phyloP scores from a whole-genome alignment of 345 rosid species.

The Camelina hispida region DNA sequence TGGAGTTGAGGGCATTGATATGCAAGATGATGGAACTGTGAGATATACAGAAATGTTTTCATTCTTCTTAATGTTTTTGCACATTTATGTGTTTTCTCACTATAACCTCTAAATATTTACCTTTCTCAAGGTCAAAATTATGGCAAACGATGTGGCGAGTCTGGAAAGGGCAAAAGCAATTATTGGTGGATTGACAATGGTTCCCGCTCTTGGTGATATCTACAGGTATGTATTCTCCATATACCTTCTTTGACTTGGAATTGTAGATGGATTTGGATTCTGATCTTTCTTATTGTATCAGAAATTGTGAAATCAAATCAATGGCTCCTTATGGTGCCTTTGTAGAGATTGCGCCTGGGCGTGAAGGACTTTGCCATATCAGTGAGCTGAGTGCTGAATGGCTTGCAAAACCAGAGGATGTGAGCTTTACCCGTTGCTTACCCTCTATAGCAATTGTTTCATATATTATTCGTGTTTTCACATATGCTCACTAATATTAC shows the following conservation, averaged over 20 bases:
- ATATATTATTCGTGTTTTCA: slow-evolving; percentile 13
- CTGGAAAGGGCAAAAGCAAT: slow-evolving; percentile 84
- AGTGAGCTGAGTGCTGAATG: slow-evolving; percentile 88
- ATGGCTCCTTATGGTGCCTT: slow-evolving; percentile 91
- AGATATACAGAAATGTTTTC: slow-evolving; percentile 41
- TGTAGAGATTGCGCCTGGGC: slow-evolving; percentile 96
- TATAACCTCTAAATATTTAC: slow-evolving; percentile 21
- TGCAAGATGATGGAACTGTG: slow-evolving; percentile 88
- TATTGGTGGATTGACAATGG: slow-evolving; percentile 79
- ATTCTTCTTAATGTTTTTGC: slow-evolving; percentile 10
- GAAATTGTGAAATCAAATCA: slow-evolving; percentile 93
- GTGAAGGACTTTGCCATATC: slow-evolving; percentile 98
- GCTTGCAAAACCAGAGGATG: slow-evolving; percentile 98
- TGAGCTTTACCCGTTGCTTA: slow-evolving; percentile 46
- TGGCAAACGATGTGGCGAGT: slow-evolving; percentile 77
- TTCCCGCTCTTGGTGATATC: slow-evolving; percentile 86
- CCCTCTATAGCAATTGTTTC: slow-evolving; percentile 3
- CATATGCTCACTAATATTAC: slow-evolving; percentile 3
- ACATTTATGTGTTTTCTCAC: slow-evolving; percentile 23
- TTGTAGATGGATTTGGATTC: slow-evolving; percentile 21
- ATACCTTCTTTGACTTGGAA: slow-evolving; percentile 7
- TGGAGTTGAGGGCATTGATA: slow-evolving; percentile 91
- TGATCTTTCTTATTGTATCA: slow-evolving; percentile 41
- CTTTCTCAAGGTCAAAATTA: slow-evolving; percentile 79
- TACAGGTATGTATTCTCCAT: slow-evolving; percentile 57